phyloP scores from a whole-genome alignment of 1,284 basidiomycete genomes.

The Trametes pubescens region DNA sequence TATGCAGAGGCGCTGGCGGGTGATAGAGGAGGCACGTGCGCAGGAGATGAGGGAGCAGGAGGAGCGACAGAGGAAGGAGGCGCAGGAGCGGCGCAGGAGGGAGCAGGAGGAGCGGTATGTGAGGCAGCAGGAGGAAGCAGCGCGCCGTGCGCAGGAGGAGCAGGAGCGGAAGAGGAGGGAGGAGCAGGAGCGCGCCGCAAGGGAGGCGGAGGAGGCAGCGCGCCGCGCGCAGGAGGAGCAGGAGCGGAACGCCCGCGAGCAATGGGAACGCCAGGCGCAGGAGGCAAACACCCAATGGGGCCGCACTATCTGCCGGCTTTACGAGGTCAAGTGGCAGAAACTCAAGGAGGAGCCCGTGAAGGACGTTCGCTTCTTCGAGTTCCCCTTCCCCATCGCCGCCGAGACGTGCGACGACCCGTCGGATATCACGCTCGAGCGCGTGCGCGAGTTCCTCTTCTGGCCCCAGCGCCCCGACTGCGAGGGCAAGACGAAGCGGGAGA shows the following conservation, averaged over 20 bases:
- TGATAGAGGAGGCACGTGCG: not conserved
- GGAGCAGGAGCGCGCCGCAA: not conserved
- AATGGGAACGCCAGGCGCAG: conserved; percentile 6
- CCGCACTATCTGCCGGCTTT: conserved; percentile 18
- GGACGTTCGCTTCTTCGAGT: conserved; percentile 33
- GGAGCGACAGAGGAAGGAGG: conserved; percentile 7
- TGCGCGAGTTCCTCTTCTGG: conserved; percentile 51
- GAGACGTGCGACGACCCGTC: conserved; percentile 31
- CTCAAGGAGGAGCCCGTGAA: conserved; percentile 18
- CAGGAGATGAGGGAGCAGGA: conserved; percentile 8
- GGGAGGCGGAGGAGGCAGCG: conserved; percentile 3
- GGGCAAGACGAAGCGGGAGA: conserved; percentile 46
- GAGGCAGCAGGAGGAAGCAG: conserved; percentile 8
- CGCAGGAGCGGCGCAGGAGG: not conserved
- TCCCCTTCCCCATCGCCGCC: conserved; percentile 58
- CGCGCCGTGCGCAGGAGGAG: not conserved
- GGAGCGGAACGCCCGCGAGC: not conserved
- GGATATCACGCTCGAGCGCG: conserved; percentile 41
- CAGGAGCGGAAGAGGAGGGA: not conserved
- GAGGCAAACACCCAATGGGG: not conserved
- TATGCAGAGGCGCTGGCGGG: not conserved
- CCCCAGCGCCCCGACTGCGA: conserved; percentile 40
- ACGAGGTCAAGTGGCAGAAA: conserved; percentile 34
- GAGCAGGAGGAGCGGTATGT: too few species aligned
- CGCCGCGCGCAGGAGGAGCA: not conserved